These are phyloP conservation scores for Chlorella sp. DNA, from an alignment of 139 green algal genomes.

Conservation along the genomic window DNA sequence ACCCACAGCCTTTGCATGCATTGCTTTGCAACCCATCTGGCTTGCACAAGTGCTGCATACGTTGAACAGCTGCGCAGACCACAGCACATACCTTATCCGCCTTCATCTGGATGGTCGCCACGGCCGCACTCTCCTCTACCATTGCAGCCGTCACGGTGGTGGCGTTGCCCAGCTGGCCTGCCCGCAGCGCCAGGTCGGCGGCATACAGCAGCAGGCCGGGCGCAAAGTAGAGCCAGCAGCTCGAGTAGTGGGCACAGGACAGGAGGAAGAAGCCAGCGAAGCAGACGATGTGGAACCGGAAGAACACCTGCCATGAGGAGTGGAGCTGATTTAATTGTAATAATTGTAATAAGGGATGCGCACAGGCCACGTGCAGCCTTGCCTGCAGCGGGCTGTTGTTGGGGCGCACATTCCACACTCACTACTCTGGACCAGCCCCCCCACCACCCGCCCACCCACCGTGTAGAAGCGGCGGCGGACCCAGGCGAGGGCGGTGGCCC, in stretches of 20 bases:
- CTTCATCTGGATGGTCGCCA: slow-evolving; percentile 36
- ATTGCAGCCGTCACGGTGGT: slow-evolving; percentile 16
- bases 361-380: neutral
- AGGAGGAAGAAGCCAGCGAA: slow-evolving; percentile 51
- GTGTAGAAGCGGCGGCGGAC: slow-evolving; percentile 23
- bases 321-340: too few relatives aligned
- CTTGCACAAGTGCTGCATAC: too few relatives aligned
- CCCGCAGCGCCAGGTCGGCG: slow-evolving; percentile 36
- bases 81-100: slow-evolving; percentile 4
- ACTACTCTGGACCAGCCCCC: neutral
- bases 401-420: neutral
- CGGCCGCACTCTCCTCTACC: neutral
- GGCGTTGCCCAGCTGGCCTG: slow-evolving; percentile 34
- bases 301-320: slow-evolving; percentile 29
- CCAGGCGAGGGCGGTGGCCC: slow-evolving; percentile 11
- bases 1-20: neutral
- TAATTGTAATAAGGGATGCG: neutral
- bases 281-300: slow-evolving; percentile 40
- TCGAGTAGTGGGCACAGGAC: slow-evolving; percentile 39
- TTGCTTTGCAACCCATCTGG: too few relatives aligned
- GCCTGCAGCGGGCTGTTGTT: neutral
- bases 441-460: neutral
- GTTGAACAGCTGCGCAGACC: too few relatives aligned
- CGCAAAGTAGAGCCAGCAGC: slow-evolving; percentile 28
- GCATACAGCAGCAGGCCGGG: slow-evolving; percentile 49